Base-by-base conservation (phyloP, 345 rosid species). In the Nasturtium officinale region DNA sequence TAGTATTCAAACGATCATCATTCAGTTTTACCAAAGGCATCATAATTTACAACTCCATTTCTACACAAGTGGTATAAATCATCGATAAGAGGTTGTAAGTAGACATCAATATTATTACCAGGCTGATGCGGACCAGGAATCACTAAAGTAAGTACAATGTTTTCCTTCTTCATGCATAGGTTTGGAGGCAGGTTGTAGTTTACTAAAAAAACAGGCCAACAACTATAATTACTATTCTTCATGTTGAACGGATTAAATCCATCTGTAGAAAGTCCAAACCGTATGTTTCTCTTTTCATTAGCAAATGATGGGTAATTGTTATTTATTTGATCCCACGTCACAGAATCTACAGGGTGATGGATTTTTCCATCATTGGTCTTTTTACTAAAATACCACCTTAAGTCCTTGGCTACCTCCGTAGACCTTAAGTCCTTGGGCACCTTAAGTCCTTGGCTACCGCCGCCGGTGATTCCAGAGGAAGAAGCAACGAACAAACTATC, bases 381-480 rank as follows among this genome's bases (percentile, higher is more conserved):
- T 9, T 48, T 18, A 48, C 26, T n/a, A n/a, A n/a, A n/a, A n/a
- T n/a, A n/a, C n/a, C n/a, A n/a, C n/a, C n/a, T n/a, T n/a, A n/a
- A n/a, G 21, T 52, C 32, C 2, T 23, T 52, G 0, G 16, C 16
- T 9, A 52, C 25, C 2, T 23, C 57, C 8, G 5, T 4, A 2
- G 9, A 52, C 12, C 32, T 25, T n/a, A n/a, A n/a, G n/a, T n/a
- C n/a, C n/a, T n/a, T n/a, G n/a, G n/a, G n/a, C n/a, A n/a, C n/a
- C n/a, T n/a, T n/a, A n/a, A n/a, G n/a, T n/a, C n/a, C n/a, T n/a
- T n/a, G n/a, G n/a, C n/a, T n/a, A n/a, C n/a, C 43, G 7, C 20
- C 48, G 48, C 54, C 64, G 74, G 67, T 75, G 63, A 60, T 67
- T 61, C 61, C 61, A 68, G 60, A 57, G 50, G 18, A 43, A 56